A percentile compares a stretch with the other conserved stretches of the same genome.
Conservation (phyloP, 345 rosid genomes). For the Dipteronia sinensis region DNA sequence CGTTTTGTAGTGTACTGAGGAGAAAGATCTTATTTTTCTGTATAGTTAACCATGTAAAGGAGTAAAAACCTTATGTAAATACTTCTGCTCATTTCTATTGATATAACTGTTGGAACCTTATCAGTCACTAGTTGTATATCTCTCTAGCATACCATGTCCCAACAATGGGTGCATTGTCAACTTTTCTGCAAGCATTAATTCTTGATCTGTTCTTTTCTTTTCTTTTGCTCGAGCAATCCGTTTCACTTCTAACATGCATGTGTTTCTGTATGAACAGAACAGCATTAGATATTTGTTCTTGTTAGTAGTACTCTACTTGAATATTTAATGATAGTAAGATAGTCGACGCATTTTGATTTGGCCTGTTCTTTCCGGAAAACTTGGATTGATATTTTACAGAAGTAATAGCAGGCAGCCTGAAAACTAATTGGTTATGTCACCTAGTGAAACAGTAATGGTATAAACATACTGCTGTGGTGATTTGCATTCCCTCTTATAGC, state of each 20-base stretch:
- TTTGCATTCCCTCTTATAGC: background rate
- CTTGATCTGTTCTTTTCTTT: no score
- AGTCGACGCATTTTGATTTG: background rate
- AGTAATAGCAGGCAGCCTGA: background rate
- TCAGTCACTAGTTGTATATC: background rate
- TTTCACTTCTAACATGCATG: background rate
- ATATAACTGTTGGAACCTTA: background rate
- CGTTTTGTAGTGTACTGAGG: background rate
- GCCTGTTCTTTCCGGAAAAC: background rate
- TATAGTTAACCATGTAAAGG: background rate
- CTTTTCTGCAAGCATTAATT: background rate
- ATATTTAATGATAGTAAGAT: background rate
- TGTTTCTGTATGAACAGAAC: background rate
- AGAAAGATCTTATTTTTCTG: background rate
- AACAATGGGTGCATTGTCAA: background rate
- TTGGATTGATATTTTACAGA: background rate
- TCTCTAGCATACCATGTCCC: background rate
- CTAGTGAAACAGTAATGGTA: background rate
- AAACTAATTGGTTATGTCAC: background rate
- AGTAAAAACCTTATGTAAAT: background rate
- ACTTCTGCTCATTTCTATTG: background rate
- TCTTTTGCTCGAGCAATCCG: no score
- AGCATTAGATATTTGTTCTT: background rate
- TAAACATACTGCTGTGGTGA: background rate
- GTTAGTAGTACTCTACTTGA: background rate